Evolutionary conservation across 306 rosid species (phyloP).

Genomic region (Abrus pulchellus): DNA sequence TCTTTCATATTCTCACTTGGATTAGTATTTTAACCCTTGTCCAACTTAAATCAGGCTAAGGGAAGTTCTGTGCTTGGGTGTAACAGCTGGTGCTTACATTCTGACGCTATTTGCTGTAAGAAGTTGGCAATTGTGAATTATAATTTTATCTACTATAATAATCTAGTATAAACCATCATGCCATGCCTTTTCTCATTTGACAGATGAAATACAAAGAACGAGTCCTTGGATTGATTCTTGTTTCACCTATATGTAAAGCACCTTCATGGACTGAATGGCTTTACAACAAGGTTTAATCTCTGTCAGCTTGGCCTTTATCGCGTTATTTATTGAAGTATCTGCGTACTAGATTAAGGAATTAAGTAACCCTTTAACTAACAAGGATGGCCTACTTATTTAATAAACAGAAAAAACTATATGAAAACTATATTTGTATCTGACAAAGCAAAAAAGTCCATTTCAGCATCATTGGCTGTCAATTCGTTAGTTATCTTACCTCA

Average conservation of each 20-base stretch:
- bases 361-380: background rate
- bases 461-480: background rate
- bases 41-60: slow-evolving; percentile 67
- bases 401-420: background rate
- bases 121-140: slow-evolving; percentile 51
- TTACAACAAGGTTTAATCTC: slow-evolving; percentile 74
- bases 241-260: slow-evolving; percentile 79
- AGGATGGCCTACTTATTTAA: background rate
- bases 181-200: slow-evolving; percentile 39
- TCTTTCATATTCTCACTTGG: slow-evolving; percentile 37
- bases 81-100: slow-evolving; percentile 89
- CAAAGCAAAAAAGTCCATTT: background rate
- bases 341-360: slow-evolving; percentile 23
- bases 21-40: slow-evolving; percentile 32
- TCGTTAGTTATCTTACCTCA: background rate
- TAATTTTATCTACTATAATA: slow-evolving; percentile 10
- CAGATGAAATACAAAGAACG: slow-evolving; percentile 84
- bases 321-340: slow-evolving; percentile 37
- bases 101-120: slow-evolving; percentile 88
- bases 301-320: slow-evolving; percentile 24
- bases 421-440: background rate
- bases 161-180: slow-evolving; percentile 36
- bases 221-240: slow-evolving; percentile 86
- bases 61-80: slow-evolving; percentile 87
- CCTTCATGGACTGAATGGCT: slow-evolving; percentile 97